Evolutionary conservation across 1,284 basidiomycete species (phyloP), one percentile per base, ranked within the genome.

Genomic region (Rhizopogon hawkerae): DNA sequence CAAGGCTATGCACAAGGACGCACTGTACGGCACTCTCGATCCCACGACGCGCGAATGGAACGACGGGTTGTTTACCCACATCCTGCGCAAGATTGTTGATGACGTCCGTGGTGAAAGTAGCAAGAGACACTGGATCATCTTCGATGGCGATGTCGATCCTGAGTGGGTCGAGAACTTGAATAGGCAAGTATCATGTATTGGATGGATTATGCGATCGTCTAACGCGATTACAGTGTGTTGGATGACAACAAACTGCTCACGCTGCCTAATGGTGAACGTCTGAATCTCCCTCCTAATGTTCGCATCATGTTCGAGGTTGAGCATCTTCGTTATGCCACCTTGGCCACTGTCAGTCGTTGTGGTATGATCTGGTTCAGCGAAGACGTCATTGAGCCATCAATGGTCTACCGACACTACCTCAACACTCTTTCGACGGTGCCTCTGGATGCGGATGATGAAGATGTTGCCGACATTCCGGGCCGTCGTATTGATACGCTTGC

Each of bases 311-410:
- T 99, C 64, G 96, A 99, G 67, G 97, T 98, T 50, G 97, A 99
- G 68, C 92, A 95, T 66, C 80, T 99, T 57, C 89, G 86, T 60
- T 98, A 96, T 66, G 97, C 96, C 0, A 99, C 97, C 1, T 81
- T 92, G 42, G 96, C 96, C 6, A 99, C 96, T 11, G 97, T 99
- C 72, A 96, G 92, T 80, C 94, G 96, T 50, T 99, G 96, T 66
- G 96, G 96, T 67, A 99, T 99, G 96, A 95, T 99, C 60, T 99
- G 96, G 96, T 99, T 99, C 73, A 97, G 92, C 64, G 92, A 97
- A 53, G 93, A 97, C 55, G 85, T 95, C 43, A 84, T 99, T 29
- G 83, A 90, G 55, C 84, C 92, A 2, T 72, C 77, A 3, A 98
- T 98, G 96, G 81, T 97, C 29, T 97, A 89, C 68, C 79, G 79